Percentiles rank a stretch among this genome's conserved stretches.
Conservation (phyloP, 768 basidiomycete genomes). For the Trametes villosa region DNA sequence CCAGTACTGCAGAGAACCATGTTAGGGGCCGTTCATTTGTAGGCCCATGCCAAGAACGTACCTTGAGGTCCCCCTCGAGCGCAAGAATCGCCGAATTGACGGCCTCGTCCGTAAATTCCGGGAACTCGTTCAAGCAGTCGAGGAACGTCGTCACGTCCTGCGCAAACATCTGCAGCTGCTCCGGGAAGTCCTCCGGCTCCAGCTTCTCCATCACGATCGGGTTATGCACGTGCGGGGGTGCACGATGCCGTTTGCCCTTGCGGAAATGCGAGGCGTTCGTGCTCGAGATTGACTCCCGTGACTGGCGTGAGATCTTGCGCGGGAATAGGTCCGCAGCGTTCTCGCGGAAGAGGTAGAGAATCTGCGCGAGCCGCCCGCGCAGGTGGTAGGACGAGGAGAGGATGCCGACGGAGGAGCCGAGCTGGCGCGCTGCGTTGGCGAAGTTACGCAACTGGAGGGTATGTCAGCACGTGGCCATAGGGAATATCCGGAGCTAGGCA, state of each 20-base stretch:
- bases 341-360: constrained; percentile 72
- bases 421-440: constrained; percentile 74
- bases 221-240: constrained; percentile 51
- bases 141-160: constrained; percentile 71
- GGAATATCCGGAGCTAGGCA: constrained; percentile 13
- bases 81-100: constrained; percentile 68
- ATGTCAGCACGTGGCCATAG: not conserved
- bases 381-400: constrained; percentile 75
- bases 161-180: constrained; percentile 64
- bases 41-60: constrained; percentile 29
- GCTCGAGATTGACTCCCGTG: constrained; percentile 43
- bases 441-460: constrained; percentile 69
- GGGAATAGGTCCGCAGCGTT: constrained; percentile 82
- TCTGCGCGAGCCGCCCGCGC: constrained; percentile 67
- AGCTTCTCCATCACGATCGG: constrained; percentile 60
- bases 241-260: constrained; percentile 36
- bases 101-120: constrained; percentile 76
- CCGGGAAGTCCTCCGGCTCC: constrained; percentile 68
- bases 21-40: not conserved
- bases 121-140: constrained; percentile 76
- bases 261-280: constrained; percentile 40
- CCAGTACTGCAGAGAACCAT: constrained; percentile 62
- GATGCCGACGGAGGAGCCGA: constrained; percentile 78
- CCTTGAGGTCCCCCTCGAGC: constrained; percentile 73
- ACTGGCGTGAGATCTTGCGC: constrained; percentile 55